These are phyloP conservation scores for Oryza glaberrima DNA, from an alignment of 176 grass and related monocot genomes.

Conservation along the genomic window DNA sequence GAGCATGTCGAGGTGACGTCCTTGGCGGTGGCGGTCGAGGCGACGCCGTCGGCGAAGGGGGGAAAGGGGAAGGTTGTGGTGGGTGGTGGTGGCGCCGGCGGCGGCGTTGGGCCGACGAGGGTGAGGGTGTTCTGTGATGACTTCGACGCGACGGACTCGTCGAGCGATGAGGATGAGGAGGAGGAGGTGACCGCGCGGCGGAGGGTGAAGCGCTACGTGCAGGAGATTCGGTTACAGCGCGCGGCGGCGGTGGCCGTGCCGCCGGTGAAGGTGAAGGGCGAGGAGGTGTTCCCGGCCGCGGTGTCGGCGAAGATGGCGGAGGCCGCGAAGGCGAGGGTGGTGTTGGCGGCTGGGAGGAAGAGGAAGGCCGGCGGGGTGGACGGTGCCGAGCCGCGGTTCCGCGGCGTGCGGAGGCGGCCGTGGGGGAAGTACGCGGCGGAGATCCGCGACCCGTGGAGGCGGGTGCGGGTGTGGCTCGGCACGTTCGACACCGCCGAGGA, in stretches of 20 bases:
- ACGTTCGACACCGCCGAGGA: constrained; percentile 96
- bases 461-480: constrained; percentile 90
- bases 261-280: background rate
- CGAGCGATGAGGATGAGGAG: constrained; percentile 55
- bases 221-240: constrained; percentile 68
- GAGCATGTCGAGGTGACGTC: constrained; percentile 78
- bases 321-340: background rate
- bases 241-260: background rate
- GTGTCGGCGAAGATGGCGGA: background rate
- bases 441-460: constrained; percentile 88
- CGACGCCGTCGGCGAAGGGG: background rate
- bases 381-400: constrained; percentile 64
- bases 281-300: background rate
- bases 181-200: constrained; percentile 19
- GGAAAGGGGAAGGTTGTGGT: background rate
- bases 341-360: constrained; percentile 24
- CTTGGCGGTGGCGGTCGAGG: background rate
- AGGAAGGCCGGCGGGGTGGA: constrained; percentile 43
- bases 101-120: background rate
- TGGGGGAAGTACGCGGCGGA: constrained; percentile 99
- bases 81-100: too few relatives aligned
- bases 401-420: constrained; percentile 78
- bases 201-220: constrained; percentile 77
- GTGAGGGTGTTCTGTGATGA: constrained; percentile 81
- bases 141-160: constrained; percentile 87